These are phyloP conservation scores for Candida xyloterini DNA, from an alignment of 805 yeast genomes.

Conservation along the genomic window DNA sequence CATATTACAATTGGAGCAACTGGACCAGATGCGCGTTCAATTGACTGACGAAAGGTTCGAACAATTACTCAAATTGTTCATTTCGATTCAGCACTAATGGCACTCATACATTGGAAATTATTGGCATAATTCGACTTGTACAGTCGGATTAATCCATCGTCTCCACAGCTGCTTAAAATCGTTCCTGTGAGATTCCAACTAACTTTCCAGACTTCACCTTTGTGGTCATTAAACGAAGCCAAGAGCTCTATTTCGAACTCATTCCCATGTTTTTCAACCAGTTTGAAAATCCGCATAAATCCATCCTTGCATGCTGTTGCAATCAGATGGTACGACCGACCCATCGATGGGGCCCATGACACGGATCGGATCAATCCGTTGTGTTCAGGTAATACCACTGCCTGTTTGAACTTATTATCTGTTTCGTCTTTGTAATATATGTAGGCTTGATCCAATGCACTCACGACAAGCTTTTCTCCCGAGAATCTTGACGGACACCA, in stretches of 20 bases:
- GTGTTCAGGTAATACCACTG: conserved; percentile 76
- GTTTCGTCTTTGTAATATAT: conserved; percentile 54
- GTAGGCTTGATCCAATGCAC: conserved; percentile 84
- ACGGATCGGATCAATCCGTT: conserved; percentile 82
- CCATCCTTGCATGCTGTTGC: conserved; percentile 99
- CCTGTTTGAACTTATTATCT: conserved; percentile 49
- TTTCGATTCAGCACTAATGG: conserved; percentile 55
- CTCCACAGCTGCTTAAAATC: conserved; percentile 88
- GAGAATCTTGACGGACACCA: conserved; percentile 91
- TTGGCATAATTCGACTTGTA: conserved; percentile 89
- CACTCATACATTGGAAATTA: conserved; percentile 90
- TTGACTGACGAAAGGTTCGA: conserved; percentile 19
- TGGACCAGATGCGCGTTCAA: conserved; percentile 16
- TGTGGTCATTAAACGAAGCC: conserved; percentile 33
- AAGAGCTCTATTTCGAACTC: conserved; percentile 25
- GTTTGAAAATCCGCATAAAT: conserved; percentile 76
- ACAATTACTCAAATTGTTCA: conserved; percentile 20
- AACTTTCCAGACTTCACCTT: conserved; percentile 84
- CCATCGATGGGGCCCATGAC: conserved; percentile 97
- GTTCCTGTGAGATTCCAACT: conserved; percentile 95
- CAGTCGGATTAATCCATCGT: conserved; percentile 85
- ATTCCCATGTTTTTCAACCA: conserved; percentile 42
- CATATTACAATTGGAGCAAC: conserved; percentile 10
- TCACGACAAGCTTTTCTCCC: conserved; percentile 75
- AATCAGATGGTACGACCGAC: conserved; percentile 77